These are phyloP conservation scores for Symbiodinium natans DNA, from an alignment of 73 alveolate genomes.

Conservation along the genomic window DNA sequence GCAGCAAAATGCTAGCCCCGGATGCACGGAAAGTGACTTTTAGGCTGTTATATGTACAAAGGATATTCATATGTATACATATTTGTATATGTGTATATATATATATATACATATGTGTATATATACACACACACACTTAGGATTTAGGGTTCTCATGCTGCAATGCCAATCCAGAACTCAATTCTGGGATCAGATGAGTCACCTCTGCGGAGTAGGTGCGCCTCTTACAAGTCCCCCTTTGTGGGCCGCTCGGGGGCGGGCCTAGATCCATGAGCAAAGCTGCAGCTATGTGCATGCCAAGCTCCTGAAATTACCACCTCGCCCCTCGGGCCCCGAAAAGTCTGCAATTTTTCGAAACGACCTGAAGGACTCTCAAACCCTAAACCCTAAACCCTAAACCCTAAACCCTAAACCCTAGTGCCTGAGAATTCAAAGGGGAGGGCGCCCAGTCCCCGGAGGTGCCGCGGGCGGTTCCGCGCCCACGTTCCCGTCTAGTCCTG, in stretches of 20 bases:
- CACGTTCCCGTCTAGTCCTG: neutral
- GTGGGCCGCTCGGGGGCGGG: neutral
- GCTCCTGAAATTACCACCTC: neutral
- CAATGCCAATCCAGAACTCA: neutral
- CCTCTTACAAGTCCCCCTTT: neutral
- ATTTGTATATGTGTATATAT: too few relatives aligned
- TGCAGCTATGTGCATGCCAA: neutral
- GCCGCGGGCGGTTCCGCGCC: neutral
- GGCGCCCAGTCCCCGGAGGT: neutral
- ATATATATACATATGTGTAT: too few relatives aligned
- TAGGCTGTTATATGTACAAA: too few relatives aligned
- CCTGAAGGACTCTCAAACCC: too few relatives aligned
- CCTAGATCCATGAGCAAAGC: neutral
- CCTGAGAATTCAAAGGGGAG: neutral
- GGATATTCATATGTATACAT: too few relatives aligned
- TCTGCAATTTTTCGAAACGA: too few relatives aligned
- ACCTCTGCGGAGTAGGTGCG: neutral
- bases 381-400: too few relatives aligned
- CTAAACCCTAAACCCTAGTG: too few relatives aligned
- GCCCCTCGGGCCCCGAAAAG: neutral
- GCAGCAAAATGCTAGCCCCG: neutral
- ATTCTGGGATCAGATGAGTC: constrained; percentile 10
- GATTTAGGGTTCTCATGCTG: neutral
- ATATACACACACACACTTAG: too few relatives aligned
- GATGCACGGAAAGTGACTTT: too few relatives aligned